phyloP scores from a whole-genome alignment of 176 grass and related monocot genomes.

The Juncus effusus region DNA sequence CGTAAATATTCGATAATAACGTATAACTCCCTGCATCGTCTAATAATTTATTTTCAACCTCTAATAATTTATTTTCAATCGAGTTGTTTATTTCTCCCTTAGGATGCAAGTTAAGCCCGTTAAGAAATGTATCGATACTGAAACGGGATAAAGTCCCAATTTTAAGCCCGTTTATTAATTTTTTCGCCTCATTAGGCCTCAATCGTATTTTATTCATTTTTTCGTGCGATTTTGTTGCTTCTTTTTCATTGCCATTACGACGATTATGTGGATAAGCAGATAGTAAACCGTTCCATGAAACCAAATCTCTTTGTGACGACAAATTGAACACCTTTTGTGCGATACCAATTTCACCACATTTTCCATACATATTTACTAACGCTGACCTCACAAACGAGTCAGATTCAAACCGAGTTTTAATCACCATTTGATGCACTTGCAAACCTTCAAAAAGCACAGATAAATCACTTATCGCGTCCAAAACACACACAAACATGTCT shows the following conservation, averaged over 20 bases:
- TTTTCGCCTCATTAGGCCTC: conserved; percentile 67
- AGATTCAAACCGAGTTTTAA: conserved; percentile 60
- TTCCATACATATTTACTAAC: conserved; percentile 59
- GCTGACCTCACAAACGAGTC: conserved; percentile 49
- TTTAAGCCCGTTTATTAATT: conserved; percentile 50
- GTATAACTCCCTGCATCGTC: conserved; percentile 67
- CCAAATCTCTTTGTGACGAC: conserved; percentile 48
- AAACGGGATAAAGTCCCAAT: conserved; percentile 41
- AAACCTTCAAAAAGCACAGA: conserved; percentile 52
- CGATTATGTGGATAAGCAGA: conserved; percentile 50
- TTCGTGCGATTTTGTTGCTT: conserved; percentile 49
- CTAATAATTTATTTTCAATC: conserved; percentile 54
- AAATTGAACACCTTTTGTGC: conserved; percentile 65
- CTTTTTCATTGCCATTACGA: conserved; percentile 45
- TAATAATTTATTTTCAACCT: conserved; percentile 24
- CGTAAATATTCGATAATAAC: conserved; percentile 73
- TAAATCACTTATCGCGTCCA: conserved; percentile 57
- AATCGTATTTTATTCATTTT: conserved; percentile 59
- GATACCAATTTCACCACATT: conserved; percentile 66
- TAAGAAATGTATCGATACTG: conserved; percentile 64
- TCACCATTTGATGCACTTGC: conserved; percentile 74
- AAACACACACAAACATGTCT: conserved; percentile 57
- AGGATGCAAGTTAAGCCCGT: conserved; percentile 64
- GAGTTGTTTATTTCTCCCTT: conserved; percentile 53
- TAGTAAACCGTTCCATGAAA: conserved; percentile 78